Base-by-base conservation (phyloP, 2,329 filamentous ascomycete genomes). In the Cercospora janseana region DNA sequence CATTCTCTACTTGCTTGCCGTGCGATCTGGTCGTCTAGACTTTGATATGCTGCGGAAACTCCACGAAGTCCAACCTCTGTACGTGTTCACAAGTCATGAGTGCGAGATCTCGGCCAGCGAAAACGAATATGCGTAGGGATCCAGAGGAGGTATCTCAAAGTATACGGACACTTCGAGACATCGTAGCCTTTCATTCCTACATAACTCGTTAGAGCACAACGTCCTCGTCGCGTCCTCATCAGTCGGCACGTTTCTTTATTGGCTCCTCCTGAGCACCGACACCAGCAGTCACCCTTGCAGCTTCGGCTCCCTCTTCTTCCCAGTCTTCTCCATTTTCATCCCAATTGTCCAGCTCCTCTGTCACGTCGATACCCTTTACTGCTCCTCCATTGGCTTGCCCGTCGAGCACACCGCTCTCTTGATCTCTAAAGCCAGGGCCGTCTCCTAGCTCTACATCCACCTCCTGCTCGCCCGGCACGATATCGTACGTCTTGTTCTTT, bases 271-370 rank as follows among this genome's bases (percentile, higher is more conserved):
- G 63, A 44, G 37, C 40, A 12, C 31, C 48, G 31, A 55, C 51
- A 12, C 48, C 56, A 12, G 52, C 58, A 18, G 46, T 45, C 6
- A 49, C 54, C 45, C 63, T 69, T 5, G 60, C 54, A n/a, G 52
- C 55, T 46, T 63, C 59, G 29, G 64, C 66, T 32, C 72, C 81
- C 23, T 81, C 81, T 2, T 80, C 78, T 44, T 85, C 82, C 82
- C 81, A 86, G 60, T 83, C 80, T 52, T 81, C 80, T 1, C 75
- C 79, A 69, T 95, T 93, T 72, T 95, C 91, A 64, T 95, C 90
- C 90, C 91, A 95, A 60, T 92, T 89, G 65, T 95, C 91, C 6
- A 95, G 79, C 72, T 94, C 88, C 52, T 92, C 81, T 60, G 94
- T 90, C 15, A 95, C 68, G 64, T 65, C 56, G 43, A 73, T 88